These are phyloP conservation scores for Fusarium goolgardi DNA, from an alignment of 2,329 filamentous ascomycete genomes.

Conservation along the genomic window DNA sequence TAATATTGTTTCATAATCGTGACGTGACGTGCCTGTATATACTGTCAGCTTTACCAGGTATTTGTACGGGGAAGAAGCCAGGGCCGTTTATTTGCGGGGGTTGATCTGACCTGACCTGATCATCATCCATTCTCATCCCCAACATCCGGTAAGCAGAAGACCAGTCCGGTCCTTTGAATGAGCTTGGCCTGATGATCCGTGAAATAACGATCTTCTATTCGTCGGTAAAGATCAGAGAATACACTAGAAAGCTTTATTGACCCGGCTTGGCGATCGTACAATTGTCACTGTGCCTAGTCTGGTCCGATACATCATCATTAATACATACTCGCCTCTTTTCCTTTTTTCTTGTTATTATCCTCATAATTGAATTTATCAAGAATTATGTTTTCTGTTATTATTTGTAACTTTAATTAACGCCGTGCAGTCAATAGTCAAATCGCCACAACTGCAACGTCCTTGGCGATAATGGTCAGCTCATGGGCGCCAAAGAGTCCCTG, in stretches of 20 bases:
- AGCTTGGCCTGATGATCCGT: constrained; percentile 12
- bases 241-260: background rate
- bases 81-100: constrained; percentile 23
- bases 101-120: background rate
- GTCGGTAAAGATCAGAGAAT: background rate
- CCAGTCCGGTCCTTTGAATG: background rate
- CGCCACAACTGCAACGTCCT: constrained; percentile 30
- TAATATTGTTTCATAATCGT: constrained; percentile 25
- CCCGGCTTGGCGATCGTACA: constrained; percentile 24
- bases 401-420: background rate
- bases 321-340: background rate
- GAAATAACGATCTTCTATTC: constrained; percentile 7
- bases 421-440: background rate
- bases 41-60: background rate
- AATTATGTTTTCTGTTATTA: background rate
- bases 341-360: background rate
- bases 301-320: background rate
- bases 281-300: background rate
- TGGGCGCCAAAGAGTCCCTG: background rate
- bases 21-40: constrained; percentile 23
- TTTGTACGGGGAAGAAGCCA: constrained; percentile 18
- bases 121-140: background rate
- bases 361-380: too few species aligned
- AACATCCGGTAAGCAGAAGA: background rate
- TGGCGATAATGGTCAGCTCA: constrained; percentile 23